Conservation (phyloP, 129 eudicot genomes). For the Dittrichia graveolens region DNA sequence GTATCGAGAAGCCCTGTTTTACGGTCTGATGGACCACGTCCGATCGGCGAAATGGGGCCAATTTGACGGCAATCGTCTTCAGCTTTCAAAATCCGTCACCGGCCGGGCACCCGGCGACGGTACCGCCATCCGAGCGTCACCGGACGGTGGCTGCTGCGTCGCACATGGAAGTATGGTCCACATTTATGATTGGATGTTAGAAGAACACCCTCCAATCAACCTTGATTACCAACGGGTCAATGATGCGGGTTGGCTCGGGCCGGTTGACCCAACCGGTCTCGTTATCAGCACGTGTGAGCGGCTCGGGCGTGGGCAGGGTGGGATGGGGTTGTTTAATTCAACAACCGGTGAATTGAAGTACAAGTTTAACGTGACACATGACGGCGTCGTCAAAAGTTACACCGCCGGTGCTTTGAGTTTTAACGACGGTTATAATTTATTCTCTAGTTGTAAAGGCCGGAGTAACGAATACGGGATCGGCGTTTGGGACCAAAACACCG, state of each 20-base stretch:
- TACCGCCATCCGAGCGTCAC: constrained; percentile 82
- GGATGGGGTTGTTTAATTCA: constrained; percentile 78
- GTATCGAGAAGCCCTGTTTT: constrained; percentile 74
- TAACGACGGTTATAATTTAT: constrained; percentile 53
- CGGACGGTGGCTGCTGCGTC: constrained; percentile 95
- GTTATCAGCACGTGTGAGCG: constrained; percentile 84
- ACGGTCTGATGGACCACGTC: constrained; percentile 72
- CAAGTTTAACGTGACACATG: constrained; percentile 69
- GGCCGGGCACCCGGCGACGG: constrained; percentile 91
- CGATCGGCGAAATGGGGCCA: constrained; percentile 83
- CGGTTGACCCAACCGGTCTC: constrained; percentile 58
- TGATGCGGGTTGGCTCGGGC: constrained; percentile 80
- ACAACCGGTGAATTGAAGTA: constrained; percentile 64
- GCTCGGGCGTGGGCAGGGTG: constrained; percentile 81
- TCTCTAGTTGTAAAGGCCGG: constrained; percentile 87
- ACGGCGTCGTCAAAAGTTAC: constrained; percentile 64
- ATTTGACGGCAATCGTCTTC: constrained; percentile 87
- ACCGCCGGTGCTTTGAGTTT: constrained; percentile 82
- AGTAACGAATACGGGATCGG: constrained; percentile 92
- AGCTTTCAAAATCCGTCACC: constrained; percentile 46
- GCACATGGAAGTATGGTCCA: constrained; percentile 97
- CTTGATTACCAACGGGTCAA: constrained; percentile 91
- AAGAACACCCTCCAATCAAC: constrained; percentile 75
- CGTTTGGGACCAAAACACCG: constrained; percentile 88
- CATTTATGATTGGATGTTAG: constrained; percentile 90